Base-by-base conservation (phyloP, 345 rosid species). In the Draba incana region DNA sequence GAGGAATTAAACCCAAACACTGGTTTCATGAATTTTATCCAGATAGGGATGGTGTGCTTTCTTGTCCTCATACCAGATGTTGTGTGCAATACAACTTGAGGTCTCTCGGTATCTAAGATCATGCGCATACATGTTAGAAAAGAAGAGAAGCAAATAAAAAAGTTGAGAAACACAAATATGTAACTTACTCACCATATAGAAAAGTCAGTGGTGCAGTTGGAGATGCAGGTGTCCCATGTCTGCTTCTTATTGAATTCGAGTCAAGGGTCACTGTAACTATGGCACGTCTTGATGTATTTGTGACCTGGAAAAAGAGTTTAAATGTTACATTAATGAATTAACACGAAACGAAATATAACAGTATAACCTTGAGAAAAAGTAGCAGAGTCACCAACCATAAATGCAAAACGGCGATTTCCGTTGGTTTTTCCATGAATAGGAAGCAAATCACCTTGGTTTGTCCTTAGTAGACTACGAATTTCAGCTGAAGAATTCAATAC, bases 1-100 rank as follows among this genome's bases (percentile, higher is more conserved):
- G 97, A 86, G n/a, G 96, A 84, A 63, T 90, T 93, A 78, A 90
- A 90, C 14, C 87, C 90, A 64, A 86, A 87, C 16, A 90, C 92
- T 12, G 97, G 97, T 81, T 93, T 87, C 80, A 66, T 64, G 79
- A 93, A 90, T 65, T 84, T 87, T 25, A 93, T 83, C 31, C 78
- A 81, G 47, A 88, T 57, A 15, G 88, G 81, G 57, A 93, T 78
- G 49, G 57, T 72, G 71, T 80, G 83, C 60, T 83, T 77, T 76
- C 75, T 84, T 43, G 98, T 93, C 76, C 96, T 82, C 72, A 70
- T 79, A 59, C 69, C 79, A 71, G 86, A 79, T 59, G 89, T 82
- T 54, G 97, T 83, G 69, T 88, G 88, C 74, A 92, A 75, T 77
- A 79, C 62, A 71, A 90, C 97, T 24, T 81, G 62, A 55, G 96